phyloP scores from a whole-genome alignment of 2,329 filamentous ascomycete species.

The Pleurostoma richardsiae region DNA sequence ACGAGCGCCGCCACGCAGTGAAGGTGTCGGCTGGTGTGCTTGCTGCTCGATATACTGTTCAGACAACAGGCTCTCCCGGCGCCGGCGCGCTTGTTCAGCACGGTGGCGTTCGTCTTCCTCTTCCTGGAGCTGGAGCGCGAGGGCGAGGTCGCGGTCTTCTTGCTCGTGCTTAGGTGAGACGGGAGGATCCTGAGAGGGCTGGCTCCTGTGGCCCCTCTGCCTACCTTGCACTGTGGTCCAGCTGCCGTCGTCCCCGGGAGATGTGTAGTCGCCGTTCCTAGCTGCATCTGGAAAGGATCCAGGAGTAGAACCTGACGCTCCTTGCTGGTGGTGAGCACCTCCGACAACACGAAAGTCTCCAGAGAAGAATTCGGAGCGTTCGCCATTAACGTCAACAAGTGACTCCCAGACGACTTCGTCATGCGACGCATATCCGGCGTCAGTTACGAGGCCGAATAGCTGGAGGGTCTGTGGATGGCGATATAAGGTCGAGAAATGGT shows the following conservation, averaged over 20 bases:
- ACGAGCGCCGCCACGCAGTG: conserved; percentile 6
- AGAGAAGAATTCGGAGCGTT: conserved; percentile 76
- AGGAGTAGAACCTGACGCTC: not conserved
- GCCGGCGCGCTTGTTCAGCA: conserved; percentile 53
- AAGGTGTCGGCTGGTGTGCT: conserved; percentile 28
- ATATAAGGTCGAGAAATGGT: conserved; percentile 93
- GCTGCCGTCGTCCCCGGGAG: conserved; percentile 23
- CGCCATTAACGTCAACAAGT: conserved; percentile 80
- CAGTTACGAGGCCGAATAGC: conserved; percentile 82
- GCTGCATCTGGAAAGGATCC: conserved; percentile 10
- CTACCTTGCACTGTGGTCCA: conserved; percentile 53
- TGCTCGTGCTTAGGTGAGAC: conserved; percentile 50
- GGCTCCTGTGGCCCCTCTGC: conserved; percentile 15
- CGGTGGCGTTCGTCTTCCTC: conserved; percentile 80
- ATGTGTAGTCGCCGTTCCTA: not conserved
- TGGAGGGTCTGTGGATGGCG: conserved; percentile 74
- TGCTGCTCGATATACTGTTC: conserved; percentile 68
- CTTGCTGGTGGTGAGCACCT: conserved; percentile 31
- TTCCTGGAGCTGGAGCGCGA: conserved; percentile 89
- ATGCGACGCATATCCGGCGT: conserved; percentile 82
- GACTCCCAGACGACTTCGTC: conserved; percentile 96
- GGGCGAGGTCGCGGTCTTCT: conserved; percentile 80
- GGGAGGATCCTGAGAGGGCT: conserved; percentile 15
- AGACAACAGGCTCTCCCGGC: conserved; percentile 62
- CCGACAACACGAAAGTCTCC: conserved; percentile 88